These are phyloP conservation scores for Castanea mollissima DNA, from an alignment of 306 rosid genomes.

Conservation along the genomic window DNA sequence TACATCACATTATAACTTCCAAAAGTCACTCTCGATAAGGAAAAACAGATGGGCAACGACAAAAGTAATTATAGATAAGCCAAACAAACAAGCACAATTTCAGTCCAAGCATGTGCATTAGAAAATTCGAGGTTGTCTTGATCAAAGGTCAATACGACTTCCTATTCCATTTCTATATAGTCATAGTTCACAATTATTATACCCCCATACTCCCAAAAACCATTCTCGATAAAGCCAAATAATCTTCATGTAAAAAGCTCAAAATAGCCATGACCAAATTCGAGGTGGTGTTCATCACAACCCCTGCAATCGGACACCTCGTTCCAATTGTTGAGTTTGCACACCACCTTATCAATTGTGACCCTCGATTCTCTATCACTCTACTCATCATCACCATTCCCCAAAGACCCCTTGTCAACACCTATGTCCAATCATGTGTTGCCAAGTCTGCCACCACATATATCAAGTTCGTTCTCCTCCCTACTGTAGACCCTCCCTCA, in stretches of 20 bases:
- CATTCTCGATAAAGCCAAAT: not conserved
- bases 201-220: too few species aligned
- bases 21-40: too few species aligned
- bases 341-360: slow-evolving; percentile 33
- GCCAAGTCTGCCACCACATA: slow-evolving; percentile 18
- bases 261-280: slow-evolving; percentile 8
- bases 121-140: too few species aligned
- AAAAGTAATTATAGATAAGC: too few species aligned
- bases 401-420: slow-evolving; percentile 38
- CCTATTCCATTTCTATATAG: too few species aligned
- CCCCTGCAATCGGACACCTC: slow-evolving; percentile 53
- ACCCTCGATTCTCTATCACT: slow-evolving; percentile 49
- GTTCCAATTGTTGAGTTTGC: slow-evolving; percentile 63
- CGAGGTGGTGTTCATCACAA: slow-evolving; percentile 48
- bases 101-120: too few species aligned
- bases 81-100: too few species aligned
- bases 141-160: too few species aligned
- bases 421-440: slow-evolving; percentile 36
- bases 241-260: not conserved
- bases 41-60: too few species aligned
- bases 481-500: slow-evolving; percentile 34
- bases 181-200: too few species aligned
- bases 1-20: too few species aligned
- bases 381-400: slow-evolving; percentile 42
- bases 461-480: slow-evolving; percentile 40